Conservation (phyloP, 345 rosid species). For the Eucalyptus polyanthemos region DNA sequence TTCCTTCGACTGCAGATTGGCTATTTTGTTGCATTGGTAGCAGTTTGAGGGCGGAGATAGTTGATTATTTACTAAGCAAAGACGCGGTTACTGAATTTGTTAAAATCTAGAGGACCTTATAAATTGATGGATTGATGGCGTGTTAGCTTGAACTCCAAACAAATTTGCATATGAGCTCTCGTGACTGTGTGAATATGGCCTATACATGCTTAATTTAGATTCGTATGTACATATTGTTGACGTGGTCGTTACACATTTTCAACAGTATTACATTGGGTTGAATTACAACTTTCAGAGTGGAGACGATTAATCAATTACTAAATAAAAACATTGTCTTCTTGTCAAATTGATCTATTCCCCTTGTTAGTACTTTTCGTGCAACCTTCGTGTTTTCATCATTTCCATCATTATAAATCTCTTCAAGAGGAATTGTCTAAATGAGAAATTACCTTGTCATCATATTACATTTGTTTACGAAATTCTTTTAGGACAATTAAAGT, state of each 20-base stretch:
- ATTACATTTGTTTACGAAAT: too few species aligned
- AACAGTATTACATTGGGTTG: too few species aligned
- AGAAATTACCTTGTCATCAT: not conserved
- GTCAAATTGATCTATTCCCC: not conserved
- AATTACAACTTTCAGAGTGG: not conserved
- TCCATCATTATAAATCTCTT: not conserved
- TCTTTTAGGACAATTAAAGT: not conserved
- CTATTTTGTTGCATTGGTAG: not conserved
- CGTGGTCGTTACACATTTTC: accelerated
- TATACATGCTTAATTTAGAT: not conserved
- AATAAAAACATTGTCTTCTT: too few species aligned
- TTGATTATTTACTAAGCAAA: not conserved
- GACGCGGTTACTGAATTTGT: not conserved
- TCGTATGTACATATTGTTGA: not conserved
- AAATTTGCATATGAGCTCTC: not conserved
- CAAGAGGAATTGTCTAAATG: not conserved
- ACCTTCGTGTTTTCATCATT: too few species aligned
- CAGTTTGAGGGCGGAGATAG: too few species aligned
- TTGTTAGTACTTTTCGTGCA: not conserved
- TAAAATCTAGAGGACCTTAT: not conserved
- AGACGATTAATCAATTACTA: accelerated
- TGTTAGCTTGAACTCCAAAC: not conserved
- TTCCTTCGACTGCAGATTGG: not conserved
- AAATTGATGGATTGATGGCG: accelerated
- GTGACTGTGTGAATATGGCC: not conserved